Base-by-base conservation (phyloP, 106 monocot species). In the Acanthochlamys bracteata region DNA sequence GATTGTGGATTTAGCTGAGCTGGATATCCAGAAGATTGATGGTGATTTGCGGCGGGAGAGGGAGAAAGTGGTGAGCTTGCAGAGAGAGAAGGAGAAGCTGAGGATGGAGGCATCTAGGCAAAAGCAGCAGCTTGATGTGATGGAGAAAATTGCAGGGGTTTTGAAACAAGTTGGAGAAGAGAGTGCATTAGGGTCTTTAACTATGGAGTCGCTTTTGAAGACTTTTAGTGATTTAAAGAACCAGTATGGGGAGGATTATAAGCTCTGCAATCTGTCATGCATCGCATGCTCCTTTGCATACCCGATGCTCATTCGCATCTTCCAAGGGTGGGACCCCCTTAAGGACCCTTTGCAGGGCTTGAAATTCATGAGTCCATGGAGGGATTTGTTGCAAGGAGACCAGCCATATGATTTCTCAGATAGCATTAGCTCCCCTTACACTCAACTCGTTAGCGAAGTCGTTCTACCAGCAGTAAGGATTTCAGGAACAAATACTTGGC, bases 301-400 rank as follows among this genome's bases (percentile, higher is more conserved):
- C 51, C 94, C 94, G 4, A 67, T 87, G 51, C 75, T 95, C n/a
- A 82, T 86, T 39, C 71, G 74, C 6, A 73, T 77, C 11, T 95
- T 95, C 63, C 90, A 87, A 54, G 90, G 86, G 4, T 95, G 94
- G 94, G 75, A 86, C 42, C 94, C 94, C 10, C 77, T 95, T 49
- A 74, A 82, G 73, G 78, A 81, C 63, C 94, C 94, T 1, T 60
- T 26, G 53, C 84, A 86, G 75, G 94, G 94, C 3, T 41, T 82
- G 55, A 64, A 73, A n/a, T 59, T 95, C 24, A 87, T 95, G 82
- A 53, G 73, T 42, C 79, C 74, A 11, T 90, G 81, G 84, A 86
- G 76, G 66, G 82, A 78, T 63, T 71, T 95, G 55, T 25, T 95
- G 73, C 84, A 87, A 54, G 90, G 77, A n/a, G 94, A 80, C 68